Evolutionary conservation across 768 basidiomycete genomes (phyloP), one percentile per base, ranked within the genome.

Genomic region (Baorangia bicolor): DNA sequence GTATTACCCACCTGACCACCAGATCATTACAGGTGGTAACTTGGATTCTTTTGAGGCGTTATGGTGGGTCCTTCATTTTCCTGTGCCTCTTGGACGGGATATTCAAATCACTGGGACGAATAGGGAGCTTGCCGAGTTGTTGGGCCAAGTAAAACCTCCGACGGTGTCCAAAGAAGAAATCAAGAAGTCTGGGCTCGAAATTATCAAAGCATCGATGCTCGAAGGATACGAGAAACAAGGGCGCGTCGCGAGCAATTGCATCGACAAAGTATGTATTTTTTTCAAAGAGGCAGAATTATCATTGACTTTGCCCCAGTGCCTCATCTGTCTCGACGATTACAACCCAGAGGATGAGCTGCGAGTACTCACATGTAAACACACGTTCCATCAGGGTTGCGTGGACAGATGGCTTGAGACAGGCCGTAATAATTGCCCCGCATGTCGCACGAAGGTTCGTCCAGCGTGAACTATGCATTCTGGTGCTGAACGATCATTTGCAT

Each of bases 1-100:
- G n/a, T 92, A 94, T 65, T 97, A 96, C 68, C 92, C 93, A 1
- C 87, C 90, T 14, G 86, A 91, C 63, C 94, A 96, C 69, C 90
- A 85, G 48, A 87, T 98, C 58, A 85, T 96, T 40, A 88, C 86
- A n/a, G 90, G 88, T 23, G 83, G 85, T 60, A 82, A 81, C 21
- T 74, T 90, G 40, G 88, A 90, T 60, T 89, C 88, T 4, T 90
- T 92, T 59, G 90, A 92, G 64, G 88, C 89, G 5, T 67, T 92
- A 30, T 78, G 88, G 87, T 88, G 67, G 20, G 84, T 77, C 13
- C 39, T 38, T 56, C n/a, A 11, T 46, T 34, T 49, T 28, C 18
- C 18, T 23, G 21, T 21, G 5, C 14, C n/a, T 31, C 20, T 33
- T 33, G 30, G 4, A 47, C 11, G 16, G 12, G n/a, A 39, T 40